A percentile compares a stretch with the other conserved stretches of the same genome.
These are phyloP conservation scores for Porpolomopsis calyptriformis DNA, from an alignment of 768 basidiomycete genomes.

Conservation along the genomic window DNA sequence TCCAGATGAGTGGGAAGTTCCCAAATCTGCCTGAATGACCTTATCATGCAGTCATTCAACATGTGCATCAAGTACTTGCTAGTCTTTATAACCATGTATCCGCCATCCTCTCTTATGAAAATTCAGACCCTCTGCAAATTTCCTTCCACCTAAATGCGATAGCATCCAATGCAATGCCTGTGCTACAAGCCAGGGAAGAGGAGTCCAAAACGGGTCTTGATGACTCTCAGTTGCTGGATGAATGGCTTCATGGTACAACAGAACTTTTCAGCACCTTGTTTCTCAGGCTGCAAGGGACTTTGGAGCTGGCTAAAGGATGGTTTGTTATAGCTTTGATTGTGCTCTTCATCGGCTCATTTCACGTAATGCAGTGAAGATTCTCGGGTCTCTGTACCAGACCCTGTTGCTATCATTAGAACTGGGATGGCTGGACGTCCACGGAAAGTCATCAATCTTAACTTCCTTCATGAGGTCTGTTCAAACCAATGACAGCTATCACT, in stretches of 20 bases:
- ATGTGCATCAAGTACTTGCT: slow-evolving; percentile 1
- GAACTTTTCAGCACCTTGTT: not conserved
- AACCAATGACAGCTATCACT: not conserved
- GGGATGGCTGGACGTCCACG: slow-evolving; percentile 1
- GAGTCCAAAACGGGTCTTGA: not conserved
- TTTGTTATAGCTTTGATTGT: not conserved
- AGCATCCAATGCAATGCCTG: not conserved
- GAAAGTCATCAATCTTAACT: slow-evolving; percentile 1
- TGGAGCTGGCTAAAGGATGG: not conserved
- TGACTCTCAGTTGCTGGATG: not conserved
- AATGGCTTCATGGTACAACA: not conserved
- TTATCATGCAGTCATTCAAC: slow-evolving; percentile 1
- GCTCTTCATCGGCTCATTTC: not conserved
- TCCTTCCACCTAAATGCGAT: not conserved
- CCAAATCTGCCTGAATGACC: too few relatives aligned
- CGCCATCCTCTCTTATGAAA: not conserved
- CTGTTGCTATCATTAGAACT: not conserved
- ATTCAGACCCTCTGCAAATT: slow-evolving; percentile 1
- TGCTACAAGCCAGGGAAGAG: slow-evolving; percentile 1
- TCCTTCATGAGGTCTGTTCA: slow-evolving; percentile 1
- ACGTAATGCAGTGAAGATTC: not conserved
- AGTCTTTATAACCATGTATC: not conserved
- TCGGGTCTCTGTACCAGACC: not conserved
- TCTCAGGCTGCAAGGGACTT: not conserved
- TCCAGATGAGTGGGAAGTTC: too few relatives aligned